A percentile compares a stretch with the other conserved stretches of the same genome.
phyloP scores from a whole-genome alignment of 78 protist species.

The Speleostelium caveatum region DNA sequence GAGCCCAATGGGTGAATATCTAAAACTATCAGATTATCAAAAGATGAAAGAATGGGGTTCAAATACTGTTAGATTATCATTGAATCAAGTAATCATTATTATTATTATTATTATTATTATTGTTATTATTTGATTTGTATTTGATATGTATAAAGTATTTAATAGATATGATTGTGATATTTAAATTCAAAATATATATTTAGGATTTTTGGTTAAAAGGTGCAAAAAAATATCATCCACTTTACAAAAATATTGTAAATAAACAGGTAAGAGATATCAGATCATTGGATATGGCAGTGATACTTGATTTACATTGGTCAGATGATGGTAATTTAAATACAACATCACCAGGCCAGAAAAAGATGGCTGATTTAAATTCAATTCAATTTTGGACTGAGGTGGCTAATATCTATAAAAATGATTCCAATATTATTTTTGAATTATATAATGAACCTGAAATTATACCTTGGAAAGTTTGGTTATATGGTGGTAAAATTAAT shows the following conservation, averaged over 20 bases:
- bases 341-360: background rate
- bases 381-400: constrained; percentile 35
- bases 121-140: too few species aligned
- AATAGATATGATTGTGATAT: background rate
- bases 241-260: background rate
- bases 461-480: constrained; percentile 3
- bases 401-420: constrained; percentile 4
- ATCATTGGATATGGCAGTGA: constrained; percentile 17
- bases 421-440: constrained; percentile 17
- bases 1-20: background rate
- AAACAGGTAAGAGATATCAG: constrained; percentile 8
- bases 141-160: background rate
- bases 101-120: background rate
- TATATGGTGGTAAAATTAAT: background rate
- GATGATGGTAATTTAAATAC: constrained; percentile 26
- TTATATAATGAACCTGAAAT: constrained; percentile 37
- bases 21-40: background rate
- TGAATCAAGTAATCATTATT: too few species aligned
- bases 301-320: constrained; percentile 37
- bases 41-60: constrained; percentile 45
- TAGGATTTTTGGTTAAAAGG: constrained; percentile 38
- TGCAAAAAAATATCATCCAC: background rate
- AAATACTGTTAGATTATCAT: constrained; percentile 14
- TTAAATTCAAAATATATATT: background rate
- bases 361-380: constrained; percentile 40